These are phyloP conservation scores for Podaxis sp. DNA, from an alignment of 768 basidiomycete genomes.

Conservation along the genomic window DNA sequence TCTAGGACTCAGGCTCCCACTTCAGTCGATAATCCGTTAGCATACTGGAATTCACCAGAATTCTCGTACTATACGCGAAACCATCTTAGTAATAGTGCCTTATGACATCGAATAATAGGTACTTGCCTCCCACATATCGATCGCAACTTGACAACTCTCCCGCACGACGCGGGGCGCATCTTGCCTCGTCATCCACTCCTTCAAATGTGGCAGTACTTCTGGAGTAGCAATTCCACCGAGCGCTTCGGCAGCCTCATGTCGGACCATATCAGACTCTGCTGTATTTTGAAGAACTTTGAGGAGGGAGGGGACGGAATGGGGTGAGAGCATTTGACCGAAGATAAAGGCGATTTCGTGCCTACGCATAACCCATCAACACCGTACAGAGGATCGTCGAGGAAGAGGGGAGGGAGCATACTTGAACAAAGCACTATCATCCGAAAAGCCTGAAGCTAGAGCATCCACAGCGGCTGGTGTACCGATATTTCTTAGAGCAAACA, in stretches of 20 bases:
- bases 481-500: constrained; percentile 97
- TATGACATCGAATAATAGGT: neutral
- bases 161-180: constrained; percentile 88
- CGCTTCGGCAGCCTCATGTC: constrained; percentile 98
- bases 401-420: constrained; percentile 53
- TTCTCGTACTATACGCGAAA: constrained; percentile 61
- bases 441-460: constrained; percentile 88
- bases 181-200: constrained; percentile 76
- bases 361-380: neutral
- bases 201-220: constrained; percentile 83
- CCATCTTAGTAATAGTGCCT: neutral
- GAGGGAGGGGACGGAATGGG: constrained; percentile 84
- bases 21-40: constrained; percentile 35
- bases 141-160: constrained; percentile 94
- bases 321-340: constrained; percentile 91
- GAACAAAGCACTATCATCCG: constrained; percentile 88
- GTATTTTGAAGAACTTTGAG: constrained; percentile 70
- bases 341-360: constrained; percentile 99
- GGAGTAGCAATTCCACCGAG: constrained; percentile 96
- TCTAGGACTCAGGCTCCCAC: neutral
- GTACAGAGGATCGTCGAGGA: neutral
- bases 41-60: constrained; percentile 79
- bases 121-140: constrained; percentile 95
- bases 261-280: constrained; percentile 91
- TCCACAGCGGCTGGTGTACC: constrained; percentile 81